Conservation (phyloP, 2,329 filamentous ascomycete genomes). For the Ceratocystis destructans region DNA sequence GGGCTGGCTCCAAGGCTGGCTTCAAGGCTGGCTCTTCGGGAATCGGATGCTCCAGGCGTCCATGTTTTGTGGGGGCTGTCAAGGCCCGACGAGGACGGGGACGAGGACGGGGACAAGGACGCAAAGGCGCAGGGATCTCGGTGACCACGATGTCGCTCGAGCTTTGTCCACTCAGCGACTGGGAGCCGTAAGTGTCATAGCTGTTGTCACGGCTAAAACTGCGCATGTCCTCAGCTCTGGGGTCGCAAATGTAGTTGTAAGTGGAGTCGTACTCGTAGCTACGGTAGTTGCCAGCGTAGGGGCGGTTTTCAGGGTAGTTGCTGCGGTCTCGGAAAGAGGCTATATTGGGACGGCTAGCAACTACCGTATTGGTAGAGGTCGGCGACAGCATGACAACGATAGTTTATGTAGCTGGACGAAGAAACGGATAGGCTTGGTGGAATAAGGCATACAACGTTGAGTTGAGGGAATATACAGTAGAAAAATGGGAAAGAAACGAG, state of each 20-base stretch:
- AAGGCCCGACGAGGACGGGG: conserved; percentile 27
- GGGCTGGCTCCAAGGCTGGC: not conserved
- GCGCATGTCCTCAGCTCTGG: not conserved
- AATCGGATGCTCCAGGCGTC: not conserved
- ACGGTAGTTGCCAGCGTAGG: not conserved
- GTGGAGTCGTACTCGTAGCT: not conserved
- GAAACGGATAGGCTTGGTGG: not conserved
- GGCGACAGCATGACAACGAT: not conserved
- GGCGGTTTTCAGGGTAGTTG: not conserved
- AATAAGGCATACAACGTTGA: not conserved
- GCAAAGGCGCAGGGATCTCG: not conserved
- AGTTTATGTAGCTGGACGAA: not conserved
- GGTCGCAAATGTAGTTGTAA: not conserved
- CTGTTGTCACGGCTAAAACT: too few species aligned
- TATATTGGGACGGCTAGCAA: not conserved
- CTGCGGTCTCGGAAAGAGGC: not conserved
- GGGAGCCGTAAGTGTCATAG: not conserved
- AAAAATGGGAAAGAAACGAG: not conserved
- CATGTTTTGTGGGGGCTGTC: not conserved
- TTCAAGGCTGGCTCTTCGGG: not conserved
- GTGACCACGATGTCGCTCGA: conserved; percentile 9
- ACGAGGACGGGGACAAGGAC: conserved; percentile 22
- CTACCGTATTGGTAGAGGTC: not conserved
- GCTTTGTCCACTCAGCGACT: not conserved
- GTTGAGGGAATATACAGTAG: not conserved